Evolutionary conservation across 306 rosid genomes (phyloP).

Genomic region (Lathyrus aphaca): DNA sequence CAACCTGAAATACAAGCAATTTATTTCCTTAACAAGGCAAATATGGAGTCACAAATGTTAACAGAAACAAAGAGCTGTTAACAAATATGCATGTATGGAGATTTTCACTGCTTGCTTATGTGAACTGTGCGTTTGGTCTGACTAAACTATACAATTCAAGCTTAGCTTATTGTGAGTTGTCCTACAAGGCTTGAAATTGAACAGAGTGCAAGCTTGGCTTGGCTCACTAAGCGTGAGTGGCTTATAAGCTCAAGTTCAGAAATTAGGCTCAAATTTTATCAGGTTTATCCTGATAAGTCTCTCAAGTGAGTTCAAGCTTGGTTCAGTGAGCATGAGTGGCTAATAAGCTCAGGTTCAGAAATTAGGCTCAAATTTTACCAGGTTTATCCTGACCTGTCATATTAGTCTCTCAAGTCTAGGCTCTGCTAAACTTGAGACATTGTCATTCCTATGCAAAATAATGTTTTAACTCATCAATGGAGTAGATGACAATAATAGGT

Average conservation of each 20-base stretch:
- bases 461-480: constrained; percentile 7
- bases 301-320: not conserved
- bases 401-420: not conserved
- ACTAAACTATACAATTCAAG: constrained; percentile 25
- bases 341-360: constrained; percentile 9
- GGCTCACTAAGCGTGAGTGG: constrained; percentile 9
- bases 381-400: not conserved
- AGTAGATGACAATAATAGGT: not conserved
- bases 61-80: not conserved
- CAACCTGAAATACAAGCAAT: constrained; percentile 73
- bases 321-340: constrained; percentile 1
- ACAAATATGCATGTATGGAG: not conserved
- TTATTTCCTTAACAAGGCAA: not conserved
- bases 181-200: not conserved
- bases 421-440: not conserved
- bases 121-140: not conserved
- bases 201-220: constrained; percentile 6
- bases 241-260: constrained; percentile 8
- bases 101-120: not conserved
- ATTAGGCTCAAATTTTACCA: not conserved
- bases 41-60: not conserved
- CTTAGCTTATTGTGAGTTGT: constrained; percentile 1
- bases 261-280: not conserved
- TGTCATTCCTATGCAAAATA: constrained; percentile 3
- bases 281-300: not conserved